Percentiles rank a stretch among this genome's conserved stretches.
phyloP scores from a whole-genome alignment of 805 yeast genomes.

The Yamadazyma nakazawae region DNA sequence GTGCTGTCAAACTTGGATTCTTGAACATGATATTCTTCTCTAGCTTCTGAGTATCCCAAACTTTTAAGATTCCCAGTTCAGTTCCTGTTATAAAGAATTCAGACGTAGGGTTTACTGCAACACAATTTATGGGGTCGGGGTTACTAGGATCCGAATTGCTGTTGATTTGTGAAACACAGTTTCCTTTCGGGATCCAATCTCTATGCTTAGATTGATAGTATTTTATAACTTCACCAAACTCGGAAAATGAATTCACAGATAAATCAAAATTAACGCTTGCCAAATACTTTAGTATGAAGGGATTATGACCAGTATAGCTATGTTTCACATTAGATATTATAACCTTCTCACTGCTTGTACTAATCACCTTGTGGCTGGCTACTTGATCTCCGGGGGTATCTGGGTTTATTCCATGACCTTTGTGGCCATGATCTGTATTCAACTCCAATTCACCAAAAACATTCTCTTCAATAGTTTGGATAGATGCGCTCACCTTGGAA shows the following conservation, averaged over 20 bases:
- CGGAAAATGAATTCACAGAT: conserved; percentile 55
- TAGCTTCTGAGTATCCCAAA: conserved; percentile 74
- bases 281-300: conserved; percentile 57
- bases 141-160: conserved; percentile 43
- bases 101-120: conserved; percentile 59
- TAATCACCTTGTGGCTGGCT: conserved; percentile 34
- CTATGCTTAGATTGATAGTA: neutral
- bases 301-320: conserved; percentile 68
- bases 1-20: conserved; percentile 42
- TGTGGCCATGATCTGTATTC: conserved; percentile 19
- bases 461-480: conserved; percentile 40
- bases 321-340: conserved; percentile 40
- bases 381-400: conserved; percentile 3
- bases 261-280: conserved; percentile 54
- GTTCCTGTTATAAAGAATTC: conserved; percentile 76
- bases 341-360: conserved; percentile 28
- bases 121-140: conserved; percentile 45
- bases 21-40: conserved; percentile 58
- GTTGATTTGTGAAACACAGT: conserved; percentile 56
- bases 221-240: conserved; percentile 51
- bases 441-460: conserved; percentile 45
- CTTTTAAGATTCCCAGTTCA: conserved; percentile 62
- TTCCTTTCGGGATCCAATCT: conserved; percentile 11
- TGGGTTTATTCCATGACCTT: neutral
- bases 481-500: conserved; percentile 31